Evolutionary conservation across 2,329 filamentous ascomycete species (phyloP), one percentile per base, ranked within the genome.

Genomic region (Paecilomyces niveus): DNA sequence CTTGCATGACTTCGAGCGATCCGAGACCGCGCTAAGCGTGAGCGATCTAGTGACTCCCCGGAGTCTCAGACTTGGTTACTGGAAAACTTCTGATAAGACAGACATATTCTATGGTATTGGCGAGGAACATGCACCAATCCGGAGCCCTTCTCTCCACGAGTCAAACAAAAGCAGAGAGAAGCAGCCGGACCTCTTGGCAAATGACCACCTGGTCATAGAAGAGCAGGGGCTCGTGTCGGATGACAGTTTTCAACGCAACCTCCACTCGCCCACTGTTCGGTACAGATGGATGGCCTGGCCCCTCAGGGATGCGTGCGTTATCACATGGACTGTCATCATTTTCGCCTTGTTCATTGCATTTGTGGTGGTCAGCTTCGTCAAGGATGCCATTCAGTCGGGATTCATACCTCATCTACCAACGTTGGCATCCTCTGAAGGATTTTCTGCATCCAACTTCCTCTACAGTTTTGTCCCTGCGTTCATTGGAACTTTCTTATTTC

Each of bases 381-480:
- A 88, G 45, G 78, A 81, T 8, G 82, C 83, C 10, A 80, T 96
- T 31, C 76, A 82, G 39, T 71, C 80, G 7, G 92, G 92, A 8
- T 97, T 96, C 71, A 72, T 81, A 6, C 91, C 92, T 2, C 77
- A 81, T 6, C 77, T 96, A 0, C 76, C 80, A 9, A 85, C 87
- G 0, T 77, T 79, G 2, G 85, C 90, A 1, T 77, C 82, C 3
- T 67, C 74, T 0, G 78, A 78, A 26, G 89, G 88, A 18, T 97
- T 95, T 73, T 95, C 90, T 1, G 80, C 89, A 0, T 90, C 91
- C 54, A 91, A 96, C 73, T 97, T 97, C 75, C 76, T 96, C 55
- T 97, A 92, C 76, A 85, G 82, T 63, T 87, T 88, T 63, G 69
- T 88, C 21, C 85, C 85, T 0, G 75, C 80, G 0, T 59, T 85